These are phyloP conservation scores for Colletotrichum euphorbiae DNA, from an alignment of 2,329 filamentous ascomycete genomes.

Conservation along the genomic window DNA sequence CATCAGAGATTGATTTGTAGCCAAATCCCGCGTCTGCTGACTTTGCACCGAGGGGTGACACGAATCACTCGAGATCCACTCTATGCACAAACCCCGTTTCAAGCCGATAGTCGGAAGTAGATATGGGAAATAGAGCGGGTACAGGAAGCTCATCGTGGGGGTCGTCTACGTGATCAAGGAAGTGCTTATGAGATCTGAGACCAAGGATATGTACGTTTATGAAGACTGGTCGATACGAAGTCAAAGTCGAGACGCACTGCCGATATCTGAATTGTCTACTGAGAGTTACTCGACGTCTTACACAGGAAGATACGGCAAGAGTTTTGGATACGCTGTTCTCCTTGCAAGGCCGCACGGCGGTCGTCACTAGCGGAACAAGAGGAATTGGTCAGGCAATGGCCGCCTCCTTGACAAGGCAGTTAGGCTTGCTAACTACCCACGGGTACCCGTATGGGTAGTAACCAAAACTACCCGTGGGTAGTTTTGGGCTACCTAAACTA, in stretches of 20 bases:
- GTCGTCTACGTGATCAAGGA: not conserved
- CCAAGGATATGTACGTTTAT: not conserved
- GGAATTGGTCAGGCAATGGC: slow-evolving; percentile 44
- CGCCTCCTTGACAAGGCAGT: no score
- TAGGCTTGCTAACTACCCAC: no score
- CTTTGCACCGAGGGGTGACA: slow-evolving; percentile 7
- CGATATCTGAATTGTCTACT: not conserved
- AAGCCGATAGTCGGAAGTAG: slow-evolving; percentile 15
- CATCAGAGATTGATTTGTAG: not conserved
- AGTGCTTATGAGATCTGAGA: not conserved
- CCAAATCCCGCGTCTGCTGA: not conserved
- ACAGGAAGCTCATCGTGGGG: slow-evolving; percentile 12
- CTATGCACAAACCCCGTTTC: slow-evolving; percentile 16
- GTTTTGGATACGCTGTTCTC: slow-evolving; percentile 42
- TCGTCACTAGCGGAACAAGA: slow-evolving; percentile 43
- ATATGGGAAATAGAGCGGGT: slow-evolving; percentile 3
- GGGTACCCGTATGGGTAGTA: no score
- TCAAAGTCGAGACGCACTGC: not conserved
- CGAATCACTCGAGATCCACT: slow-evolving; percentile 22
- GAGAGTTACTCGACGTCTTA: not conserved
- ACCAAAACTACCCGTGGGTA: no score
- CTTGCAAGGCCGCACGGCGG: slow-evolving; percentile 40
- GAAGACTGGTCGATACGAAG: slow-evolving; percentile 9
- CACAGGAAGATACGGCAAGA: slow-evolving; percentile 21
- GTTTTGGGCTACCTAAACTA: no score